Evolutionary conservation across 2,329 filamentous ascomycete species (phyloP).

Genomic region (Elsinoe batatas): DNA sequence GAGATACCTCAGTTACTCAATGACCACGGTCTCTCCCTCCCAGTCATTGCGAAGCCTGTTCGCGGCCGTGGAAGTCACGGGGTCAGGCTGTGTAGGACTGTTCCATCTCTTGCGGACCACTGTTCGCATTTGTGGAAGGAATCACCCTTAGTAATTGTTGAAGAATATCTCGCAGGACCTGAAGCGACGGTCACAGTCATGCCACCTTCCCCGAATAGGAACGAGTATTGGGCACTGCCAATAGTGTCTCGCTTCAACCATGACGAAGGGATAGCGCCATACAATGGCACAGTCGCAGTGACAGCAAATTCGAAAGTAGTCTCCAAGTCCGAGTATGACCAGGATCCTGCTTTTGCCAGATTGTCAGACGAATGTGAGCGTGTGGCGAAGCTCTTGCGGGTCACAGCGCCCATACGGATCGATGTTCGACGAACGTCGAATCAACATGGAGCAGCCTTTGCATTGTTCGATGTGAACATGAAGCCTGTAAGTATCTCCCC

Average conservation of each 20-base stretch:
- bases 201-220: constrained; percentile 31
- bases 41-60: constrained; percentile 41
- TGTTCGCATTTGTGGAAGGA: constrained; percentile 28
- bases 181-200: constrained; percentile 45
- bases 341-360: constrained; percentile 26
- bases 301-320: constrained; percentile 38
- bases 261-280: constrained; percentile 38
- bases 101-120: constrained; percentile 28
- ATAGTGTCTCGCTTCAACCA: constrained; percentile 42
- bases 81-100: constrained; percentile 37
- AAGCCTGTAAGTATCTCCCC: constrained; percentile 34
- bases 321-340: constrained; percentile 22
- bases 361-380: constrained; percentile 32
- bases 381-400: constrained; percentile 31
- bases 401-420: constrained; percentile 39
- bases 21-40: constrained; percentile 23
- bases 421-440: constrained; percentile 35
- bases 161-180: constrained; percentile 40
- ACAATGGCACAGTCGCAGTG: constrained; percentile 41
- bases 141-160: constrained; percentile 34
- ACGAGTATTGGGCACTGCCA: constrained; percentile 36
- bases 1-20: constrained; percentile 7
- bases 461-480: constrained; percentile 44
- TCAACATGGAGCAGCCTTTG: constrained; percentile 29
- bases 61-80: constrained; percentile 42